Evolutionary conservation across 768 basidiomycete genomes (phyloP).

Genomic region (Daedalea quercina): DNA sequence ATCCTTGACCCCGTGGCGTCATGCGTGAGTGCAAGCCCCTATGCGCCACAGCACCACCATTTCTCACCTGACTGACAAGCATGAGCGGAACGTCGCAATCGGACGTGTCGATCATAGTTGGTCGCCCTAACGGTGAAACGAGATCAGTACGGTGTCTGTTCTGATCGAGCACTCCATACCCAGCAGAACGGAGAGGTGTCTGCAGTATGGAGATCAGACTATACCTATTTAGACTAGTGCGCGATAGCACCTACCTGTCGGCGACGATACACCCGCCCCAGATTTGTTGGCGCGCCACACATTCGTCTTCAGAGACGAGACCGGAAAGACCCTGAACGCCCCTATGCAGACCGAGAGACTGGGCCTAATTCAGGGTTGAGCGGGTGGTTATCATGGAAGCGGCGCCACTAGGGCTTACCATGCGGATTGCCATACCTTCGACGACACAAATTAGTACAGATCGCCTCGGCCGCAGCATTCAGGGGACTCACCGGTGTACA

Average conservation of each 20-base stretch:
- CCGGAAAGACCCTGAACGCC: neutral
- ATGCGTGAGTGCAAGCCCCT: neutral
- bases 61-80: neutral
- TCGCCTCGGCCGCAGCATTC: neutral
- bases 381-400: neutral
- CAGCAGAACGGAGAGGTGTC: constrained; percentile 1
- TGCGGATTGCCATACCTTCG: constrained; percentile 1
- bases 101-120: neutral
- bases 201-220: neutral
- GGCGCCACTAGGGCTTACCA: neutral
- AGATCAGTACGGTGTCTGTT: neutral
- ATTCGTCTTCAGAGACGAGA: neutral
- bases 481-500: neutral
- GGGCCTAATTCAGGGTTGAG: constrained; percentile 1
- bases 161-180: neutral
- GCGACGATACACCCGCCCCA: constrained; percentile 2
- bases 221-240: neutral
- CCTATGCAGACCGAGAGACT: neutral
- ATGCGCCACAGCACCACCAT: neutral
- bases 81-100: neutral
- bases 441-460: neutral
- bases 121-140: neutral
- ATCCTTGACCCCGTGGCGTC: too few relatives aligned
- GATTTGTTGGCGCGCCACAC: neutral
- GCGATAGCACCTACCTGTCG: neutral